Evolutionary conservation across 2,329 filamentous ascomycete species (phyloP).

Genomic region (Ascochyta lentis): DNA sequence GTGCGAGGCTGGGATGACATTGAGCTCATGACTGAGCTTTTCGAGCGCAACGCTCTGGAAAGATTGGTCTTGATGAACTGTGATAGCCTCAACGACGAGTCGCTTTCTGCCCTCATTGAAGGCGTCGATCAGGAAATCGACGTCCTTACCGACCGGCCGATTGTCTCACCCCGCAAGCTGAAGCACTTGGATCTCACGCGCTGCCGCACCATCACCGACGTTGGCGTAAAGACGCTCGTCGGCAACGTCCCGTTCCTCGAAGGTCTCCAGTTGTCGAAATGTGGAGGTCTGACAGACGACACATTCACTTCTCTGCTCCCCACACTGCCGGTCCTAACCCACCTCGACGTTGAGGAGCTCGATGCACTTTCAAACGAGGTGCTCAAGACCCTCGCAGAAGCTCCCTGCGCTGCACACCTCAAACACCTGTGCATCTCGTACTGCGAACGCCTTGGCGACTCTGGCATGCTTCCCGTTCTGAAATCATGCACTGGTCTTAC

Average conservation of each 20-base stretch:
- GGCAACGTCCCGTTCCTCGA: constrained; percentile 79
- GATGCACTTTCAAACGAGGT: constrained; percentile 76
- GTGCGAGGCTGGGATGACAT: constrained; percentile 78
- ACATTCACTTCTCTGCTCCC: constrained; percentile 75
- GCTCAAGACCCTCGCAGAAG: constrained; percentile 75
- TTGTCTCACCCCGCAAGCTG: constrained; percentile 78
- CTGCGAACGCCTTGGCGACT: constrained; percentile 84
- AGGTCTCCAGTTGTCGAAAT: constrained; percentile 82
- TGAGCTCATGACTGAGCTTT: constrained; percentile 75
- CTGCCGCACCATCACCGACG: constrained; percentile 75
- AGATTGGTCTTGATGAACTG: constrained; percentile 83
- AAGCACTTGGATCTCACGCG: constrained; percentile 86
- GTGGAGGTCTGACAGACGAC: constrained; percentile 74
- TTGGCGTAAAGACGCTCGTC: constrained; percentile 73
- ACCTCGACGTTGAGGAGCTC: constrained; percentile 89
- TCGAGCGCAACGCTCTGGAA: constrained; percentile 80
- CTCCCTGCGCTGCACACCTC: constrained; percentile 74
- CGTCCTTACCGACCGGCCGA: constrained; percentile 75
- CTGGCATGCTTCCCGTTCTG: constrained; percentile 82
- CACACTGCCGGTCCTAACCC: constrained; percentile 77
- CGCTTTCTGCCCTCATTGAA: constrained; percentile 75
- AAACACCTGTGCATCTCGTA: constrained; percentile 87
- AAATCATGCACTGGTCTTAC: constrained; percentile 74
- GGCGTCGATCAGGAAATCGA: constrained; percentile 80
- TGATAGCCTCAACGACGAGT: constrained; percentile 75